Base-by-base conservation (phyloP, 2,329 filamentous ascomycete genomes). In the Colletotrichum simmondsii region DNA sequence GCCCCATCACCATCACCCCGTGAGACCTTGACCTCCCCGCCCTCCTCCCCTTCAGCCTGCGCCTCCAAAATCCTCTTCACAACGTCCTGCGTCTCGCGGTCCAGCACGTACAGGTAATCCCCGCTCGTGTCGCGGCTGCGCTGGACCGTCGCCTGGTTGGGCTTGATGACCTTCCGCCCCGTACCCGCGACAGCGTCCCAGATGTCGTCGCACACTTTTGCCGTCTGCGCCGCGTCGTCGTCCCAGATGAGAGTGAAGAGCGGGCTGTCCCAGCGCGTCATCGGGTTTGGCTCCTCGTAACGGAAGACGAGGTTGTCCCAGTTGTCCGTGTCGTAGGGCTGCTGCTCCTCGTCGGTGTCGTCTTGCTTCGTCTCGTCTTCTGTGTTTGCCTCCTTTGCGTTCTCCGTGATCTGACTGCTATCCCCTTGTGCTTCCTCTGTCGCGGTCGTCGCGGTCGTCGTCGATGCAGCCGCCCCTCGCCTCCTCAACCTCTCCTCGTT, bases 211-310 rank as follows among this genome's bases (percentile, higher is more conserved):
- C 91, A 93, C 2, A 88, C 87, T 73, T 83, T 81, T 37, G 77
- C 81, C 11, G 87, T 80, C 77, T 91, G 91, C n/a, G 88, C 88
- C 70, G 87, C 87, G 68, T 89, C 88, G 79, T 97, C 94, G 57
- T 95, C 92, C 87, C 92, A 94, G 12, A 94, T 88, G 0, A 97
- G 87, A 4, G 93, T 93, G 82, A 96, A 97, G 2, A 97, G 87
- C 1, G 94, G 94, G 67, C 92, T 93, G 80, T 97, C 94, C 94
- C 94, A 97, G 56, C 94, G 86, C 2, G 89, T 92, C 93, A 96
- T 95, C 26, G 92, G 90, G 80, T 96, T 97, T 16, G 94, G 94
- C 82, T 97, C 94, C 82, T 97, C 94, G 80, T 95, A 95, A 67
- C 94, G 88, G 79, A 94, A 96, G 42, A 95, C 90, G 12, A 95